phyloP scores from a whole-genome alignment of 495 filamentous ascomycete genomes.

The Tuber indicum region DNA sequence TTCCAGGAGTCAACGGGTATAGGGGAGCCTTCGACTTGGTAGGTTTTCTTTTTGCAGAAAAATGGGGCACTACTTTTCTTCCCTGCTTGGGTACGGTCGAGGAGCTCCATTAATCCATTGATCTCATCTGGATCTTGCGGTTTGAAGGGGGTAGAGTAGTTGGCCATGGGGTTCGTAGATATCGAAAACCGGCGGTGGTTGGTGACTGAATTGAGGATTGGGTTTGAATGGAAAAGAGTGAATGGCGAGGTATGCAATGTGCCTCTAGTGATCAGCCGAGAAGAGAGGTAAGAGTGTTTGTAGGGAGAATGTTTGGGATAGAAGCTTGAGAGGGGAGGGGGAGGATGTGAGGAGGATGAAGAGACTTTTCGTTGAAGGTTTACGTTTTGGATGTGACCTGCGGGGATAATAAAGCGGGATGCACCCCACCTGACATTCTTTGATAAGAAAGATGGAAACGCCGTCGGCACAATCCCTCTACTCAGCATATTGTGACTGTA shows the following conservation, averaged over 20 bases:
- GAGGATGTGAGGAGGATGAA: neutral
- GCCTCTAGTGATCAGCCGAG: neutral
- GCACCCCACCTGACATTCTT: neutral
- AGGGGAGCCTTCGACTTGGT: slow-evolving; percentile 54
- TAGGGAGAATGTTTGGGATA: neutral
- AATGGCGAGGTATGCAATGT: neutral
- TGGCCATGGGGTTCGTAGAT: slow-evolving; percentile 7
- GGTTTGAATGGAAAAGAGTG: neutral
- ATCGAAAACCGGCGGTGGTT: neutral
- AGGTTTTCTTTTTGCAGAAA: slow-evolving; percentile 64
- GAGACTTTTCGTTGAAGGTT: neutral
- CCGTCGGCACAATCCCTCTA: neutral
- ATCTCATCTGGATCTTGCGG: slow-evolving; percentile 53
- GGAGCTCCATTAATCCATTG: slow-evolving; percentile 45
- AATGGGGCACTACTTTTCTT: neutral
- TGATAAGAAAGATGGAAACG: neutral
- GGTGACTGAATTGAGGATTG: neutral
- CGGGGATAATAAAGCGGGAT: neutral
- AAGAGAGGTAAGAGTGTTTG: neutral
- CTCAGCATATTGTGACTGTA: neutral
- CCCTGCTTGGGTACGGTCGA: slow-evolving; percentile 41
- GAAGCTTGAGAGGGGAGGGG: neutral
- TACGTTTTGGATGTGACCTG: neutral
- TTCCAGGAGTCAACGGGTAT: slow-evolving; percentile 82
- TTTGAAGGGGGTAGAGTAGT: slow-evolving; percentile 16